Conservation (phyloP, 73 alveolate genomes). For the Paramecium octaurelia region DNA sequence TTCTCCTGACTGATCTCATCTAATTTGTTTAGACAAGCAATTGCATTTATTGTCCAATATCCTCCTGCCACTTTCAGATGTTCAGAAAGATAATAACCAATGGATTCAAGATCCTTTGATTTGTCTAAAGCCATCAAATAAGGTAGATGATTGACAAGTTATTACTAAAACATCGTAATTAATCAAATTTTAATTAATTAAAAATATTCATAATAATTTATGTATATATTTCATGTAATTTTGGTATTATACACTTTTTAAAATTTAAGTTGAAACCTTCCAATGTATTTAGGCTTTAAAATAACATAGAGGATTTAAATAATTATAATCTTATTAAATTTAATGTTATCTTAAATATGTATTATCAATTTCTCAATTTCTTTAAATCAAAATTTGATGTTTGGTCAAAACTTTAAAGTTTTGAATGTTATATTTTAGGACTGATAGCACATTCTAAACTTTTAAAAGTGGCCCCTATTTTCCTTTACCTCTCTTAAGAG, state of each 20-base stretch:
- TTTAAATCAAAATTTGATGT: not conserved
- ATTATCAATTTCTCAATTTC: not conserved
- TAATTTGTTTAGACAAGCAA: slow-evolving; percentile 64
- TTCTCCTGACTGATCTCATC: slow-evolving; percentile 68
- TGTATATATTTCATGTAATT: too few species aligned
- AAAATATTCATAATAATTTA: not conserved
- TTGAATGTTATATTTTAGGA: not conserved
- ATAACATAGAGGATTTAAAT: too few species aligned
- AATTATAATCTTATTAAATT: not conserved
- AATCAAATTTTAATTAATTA: slow-evolving; percentile 7
- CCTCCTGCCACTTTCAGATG: slow-evolving; percentile 91
- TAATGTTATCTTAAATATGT: not conserved
- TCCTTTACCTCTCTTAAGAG: not conserved
- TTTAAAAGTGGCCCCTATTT: not conserved
- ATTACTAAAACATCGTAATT: slow-evolving; percentile 38
- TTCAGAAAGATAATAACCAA: slow-evolving; percentile 86
- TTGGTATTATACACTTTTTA: too few species aligned
- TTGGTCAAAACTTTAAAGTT: slow-evolving; percentile 1
- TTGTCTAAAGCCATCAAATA: slow-evolving; percentile 78
- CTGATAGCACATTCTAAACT: not conserved
- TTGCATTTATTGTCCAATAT: slow-evolving; percentile 90
- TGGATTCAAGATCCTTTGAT: slow-evolving; percentile 83
- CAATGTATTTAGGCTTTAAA: too few species aligned
- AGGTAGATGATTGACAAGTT: slow-evolving; percentile 67
- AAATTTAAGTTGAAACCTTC: too few species aligned